Percentiles rank a stretch among this genome's conserved stretches.
These are phyloP conservation scores for Takashimella koratensis DNA, from an alignment of 1,284 basidiomycete genomes.

Conservation along the genomic window DNA sequence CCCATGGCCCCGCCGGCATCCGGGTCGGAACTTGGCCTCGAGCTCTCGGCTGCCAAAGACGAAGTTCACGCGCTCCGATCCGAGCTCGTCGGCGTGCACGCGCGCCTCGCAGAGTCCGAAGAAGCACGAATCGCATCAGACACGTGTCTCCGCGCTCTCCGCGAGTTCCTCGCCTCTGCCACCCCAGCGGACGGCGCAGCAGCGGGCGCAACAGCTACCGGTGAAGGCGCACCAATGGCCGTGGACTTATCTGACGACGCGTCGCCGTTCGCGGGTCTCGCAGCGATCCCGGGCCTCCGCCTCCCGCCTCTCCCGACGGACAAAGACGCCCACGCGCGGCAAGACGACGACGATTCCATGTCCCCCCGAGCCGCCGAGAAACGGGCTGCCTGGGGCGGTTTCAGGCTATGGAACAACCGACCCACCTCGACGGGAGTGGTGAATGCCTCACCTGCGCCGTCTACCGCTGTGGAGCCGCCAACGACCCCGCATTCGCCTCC, in stretches of 20 bases:
- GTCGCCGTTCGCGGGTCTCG: slow-evolving; percentile 1
- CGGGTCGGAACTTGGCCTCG: background rate
- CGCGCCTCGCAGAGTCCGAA: slow-evolving; percentile 66
- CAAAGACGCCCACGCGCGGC: slow-evolving; percentile 51
- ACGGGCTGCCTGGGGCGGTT: slow-evolving; percentile 28
- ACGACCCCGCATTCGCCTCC: slow-evolving; percentile 13
- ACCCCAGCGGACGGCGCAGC: slow-evolving; percentile 15
- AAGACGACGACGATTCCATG: slow-evolving; percentile 3
- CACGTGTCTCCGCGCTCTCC: slow-evolving; percentile 70
- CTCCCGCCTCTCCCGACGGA: slow-evolving; percentile 61
- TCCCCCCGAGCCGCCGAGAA: slow-evolving; percentile 5
- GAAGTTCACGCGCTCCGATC: slow-evolving; percentile 61
- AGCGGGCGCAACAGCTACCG: background rate
- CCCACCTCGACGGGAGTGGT: background rate
- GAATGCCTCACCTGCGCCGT: slow-evolving; percentile 16
- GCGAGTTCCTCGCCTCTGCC: slow-evolving; percentile 68
- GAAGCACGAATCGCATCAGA: slow-evolving; percentile 86
- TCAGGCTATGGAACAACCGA: slow-evolving; percentile 29
- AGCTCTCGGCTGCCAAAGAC: slow-evolving; percentile 10
- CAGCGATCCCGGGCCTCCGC: slow-evolving; percentile 41
- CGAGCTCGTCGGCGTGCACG: slow-evolving; percentile 59
- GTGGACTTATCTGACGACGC: background rate
- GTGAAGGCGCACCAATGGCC: background rate
- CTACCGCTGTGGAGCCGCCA: slow-evolving; percentile 25
- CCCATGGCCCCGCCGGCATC: background rate